Evolutionary conservation across 148 eudicot genomes (phyloP), one percentile per base, ranked within the genome.

Genomic region (Rhododendron williamsianum): DNA sequence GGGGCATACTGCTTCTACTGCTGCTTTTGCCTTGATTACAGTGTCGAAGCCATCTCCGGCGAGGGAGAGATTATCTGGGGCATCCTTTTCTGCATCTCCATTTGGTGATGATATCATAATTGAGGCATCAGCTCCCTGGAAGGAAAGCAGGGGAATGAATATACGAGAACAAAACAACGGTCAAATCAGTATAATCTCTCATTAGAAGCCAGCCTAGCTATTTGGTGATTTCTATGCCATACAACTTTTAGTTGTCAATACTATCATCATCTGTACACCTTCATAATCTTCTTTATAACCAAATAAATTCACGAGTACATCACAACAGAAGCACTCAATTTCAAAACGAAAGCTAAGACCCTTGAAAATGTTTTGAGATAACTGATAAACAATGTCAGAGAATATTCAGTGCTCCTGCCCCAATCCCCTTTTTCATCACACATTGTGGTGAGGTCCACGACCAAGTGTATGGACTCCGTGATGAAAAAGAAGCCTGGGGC

Each of bases 31-130:
- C 88, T 90, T 94, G 6, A 81, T 87, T 13, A 96, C 92, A 0
- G 94, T 93, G 86, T 96, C 98, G 15, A 96, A 96, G 30, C 98
- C 98, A 76, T 95, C 98, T 43, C 98, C 96, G 1, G 95, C 92
- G 2, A 94, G 88, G 1, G 98, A 92, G 9, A 90, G 82, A 88
- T 94, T 94, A n/a, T 90, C 93, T 12, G 78, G 48, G 58, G 96
- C 91, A 89, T 93, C 95, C 81, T 89, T 93, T 79, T 96, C 98
- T 43, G 98, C 98, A 35, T 94, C 93, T 4, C 89, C 82, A 45
- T 86, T 92, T 12, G 94, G 91, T 23, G 98, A 95, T 65, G 87
- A 67, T 19, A 96, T 92, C 90, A 96, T 80, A 76, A 93, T 83
- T 0, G 98, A 94, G 69, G 94, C 98, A 89, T 96, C 98, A 80